Evolutionary conservation across 805 yeast species (phyloP).

Genomic region (Komagataella mondaviorum): DNA sequence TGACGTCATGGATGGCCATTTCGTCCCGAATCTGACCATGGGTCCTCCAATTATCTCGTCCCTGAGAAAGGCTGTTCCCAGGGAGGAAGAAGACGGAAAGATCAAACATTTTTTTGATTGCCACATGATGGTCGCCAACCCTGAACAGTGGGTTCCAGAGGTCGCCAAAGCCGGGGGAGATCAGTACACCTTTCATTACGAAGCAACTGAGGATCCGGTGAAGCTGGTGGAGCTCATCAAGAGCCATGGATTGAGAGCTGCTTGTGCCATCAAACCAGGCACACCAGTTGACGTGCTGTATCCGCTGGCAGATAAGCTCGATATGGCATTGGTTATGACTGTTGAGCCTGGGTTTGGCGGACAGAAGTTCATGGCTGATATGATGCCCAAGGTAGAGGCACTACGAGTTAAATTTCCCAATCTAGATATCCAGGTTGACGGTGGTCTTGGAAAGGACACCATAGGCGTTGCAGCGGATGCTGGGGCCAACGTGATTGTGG

Average conservation of each 20-base stretch:
- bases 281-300: slow-evolving; percentile 76
- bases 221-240: slow-evolving; percentile 67
- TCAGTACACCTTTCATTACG: slow-evolving; percentile 92
- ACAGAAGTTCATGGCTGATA: slow-evolving; percentile 84
- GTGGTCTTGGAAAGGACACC: slow-evolving; percentile 83
- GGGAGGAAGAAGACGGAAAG: slow-evolving; percentile 31
- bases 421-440: slow-evolving; percentile 89
- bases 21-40: slow-evolving; percentile 90
- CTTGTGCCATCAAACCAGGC: slow-evolving; percentile 88
- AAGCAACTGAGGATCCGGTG: slow-evolving; percentile 71
- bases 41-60: slow-evolving; percentile 85
- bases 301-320: slow-evolving; percentile 64
- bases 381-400: slow-evolving; percentile 90
- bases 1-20: slow-evolving; percentile 98
- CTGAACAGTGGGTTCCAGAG: slow-evolving; percentile 88
- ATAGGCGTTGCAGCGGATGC: slow-evolving; percentile 85
- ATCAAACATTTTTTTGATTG: slow-evolving; percentile 63
- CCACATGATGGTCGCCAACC: slow-evolving; percentile 94
- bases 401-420: slow-evolving; percentile 65
- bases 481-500: slow-evolving; percentile 96
- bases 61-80: slow-evolving; percentile 66
- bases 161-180: slow-evolving; percentile 92
- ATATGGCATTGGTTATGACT: slow-evolving; percentile 96
- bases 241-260: slow-evolving; percentile 77
- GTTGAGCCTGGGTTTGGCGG: slow-evolving; percentile 99